Base-by-base conservation (phyloP, 2,329 filamentous ascomycete genomes). In the Xylaria sp. region DNA sequence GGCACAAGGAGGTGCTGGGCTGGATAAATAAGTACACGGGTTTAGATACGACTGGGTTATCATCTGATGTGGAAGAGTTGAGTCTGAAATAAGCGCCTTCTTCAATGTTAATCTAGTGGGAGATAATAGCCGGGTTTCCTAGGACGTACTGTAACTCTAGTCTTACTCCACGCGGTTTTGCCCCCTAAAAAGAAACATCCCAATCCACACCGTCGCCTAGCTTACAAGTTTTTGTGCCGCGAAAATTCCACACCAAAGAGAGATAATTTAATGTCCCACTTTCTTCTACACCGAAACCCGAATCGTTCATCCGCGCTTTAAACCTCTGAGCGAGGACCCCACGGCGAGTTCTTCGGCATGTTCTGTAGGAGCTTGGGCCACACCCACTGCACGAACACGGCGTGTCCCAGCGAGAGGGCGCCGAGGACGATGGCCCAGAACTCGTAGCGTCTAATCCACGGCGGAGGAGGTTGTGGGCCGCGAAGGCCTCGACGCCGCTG, bases 1-100 rank as follows among this genome's bases (percentile, higher is more conserved):
- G 96, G 96, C 94, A 98, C 76, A 87, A 87, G 64, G 92, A 93
- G 66, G 94, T 98, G 17, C 77, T 98, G 34, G 88, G 88, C 64
- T 98, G 92, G 89, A 90, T 90, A 71, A 90, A 90, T 74, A 86
- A 89, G 75, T 89, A 88, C 72, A 85, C 85, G 27, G 85, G 85
- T 0, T 75, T 88, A 19, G 76, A 79, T 24, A 75, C 74, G 42
- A 72, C 71, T 17, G 73, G 70, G 1, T 27, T 77, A 19, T 69
- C 71, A 3, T 74, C 66, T 11, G 70, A 64, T 19, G 62, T 71
- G 19, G 71, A 71, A 42, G 68, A 74, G 14, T 58, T 75, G 34
- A 70, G 62, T 47, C 39, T 77, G 7, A 61, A 60, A 57, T 75
- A 50, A 68, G 19, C 12, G 19, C 50, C 27, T 17, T 55, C 12